Percentiles rank a stretch among this genome's conserved stretches.
Evolutionary conservation across 345 rosid species (phyloP).

Genomic region (Eucalyptus cloeziana): DNA sequence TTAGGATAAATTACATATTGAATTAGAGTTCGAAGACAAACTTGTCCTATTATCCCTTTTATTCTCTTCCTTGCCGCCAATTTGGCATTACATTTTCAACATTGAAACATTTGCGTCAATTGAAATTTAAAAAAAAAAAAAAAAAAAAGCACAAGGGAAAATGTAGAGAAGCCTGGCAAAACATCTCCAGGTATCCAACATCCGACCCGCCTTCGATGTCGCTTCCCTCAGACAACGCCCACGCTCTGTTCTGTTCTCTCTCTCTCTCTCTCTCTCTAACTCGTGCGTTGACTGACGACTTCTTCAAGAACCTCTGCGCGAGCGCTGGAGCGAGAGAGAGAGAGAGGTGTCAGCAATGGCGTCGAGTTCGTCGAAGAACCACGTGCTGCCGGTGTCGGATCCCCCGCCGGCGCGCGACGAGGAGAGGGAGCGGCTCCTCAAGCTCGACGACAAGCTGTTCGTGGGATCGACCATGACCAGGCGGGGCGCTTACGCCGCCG

Average conservation of each 20-base stretch:
- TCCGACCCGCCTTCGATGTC: neutral
- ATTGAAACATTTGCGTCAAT: neutral
- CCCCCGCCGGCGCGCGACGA: conserved; percentile 29
- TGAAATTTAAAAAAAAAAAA: neutral
- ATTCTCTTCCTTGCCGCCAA: neutral
- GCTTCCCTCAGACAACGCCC: neutral
- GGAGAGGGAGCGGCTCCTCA: conserved; percentile 42
- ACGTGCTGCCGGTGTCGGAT: conserved; percentile 59
- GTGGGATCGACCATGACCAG: conserved; percentile 94
- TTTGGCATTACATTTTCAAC: neutral
- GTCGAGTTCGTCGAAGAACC: conserved; percentile 29
- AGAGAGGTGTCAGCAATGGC: conserved; percentile 5
- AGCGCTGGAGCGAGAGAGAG: neutral
- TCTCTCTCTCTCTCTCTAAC: neutral
- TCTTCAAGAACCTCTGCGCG: neutral
- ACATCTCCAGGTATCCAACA: neutral
- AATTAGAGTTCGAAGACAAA: rapidly evolving
- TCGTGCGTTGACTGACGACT: neutral
- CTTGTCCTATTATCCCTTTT: rapidly evolving
- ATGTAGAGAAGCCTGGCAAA: neutral
- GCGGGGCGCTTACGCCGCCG: conserved; percentile 79
- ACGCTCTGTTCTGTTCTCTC: neutral
- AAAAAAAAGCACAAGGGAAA: too few species aligned
- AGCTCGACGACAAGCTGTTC: conserved; percentile 58
- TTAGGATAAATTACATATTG: rapidly evolving